Evolutionary conservation across 2,329 filamentous ascomycete species (phyloP), one percentile per base, ranked within the genome.

Genomic region (Balansia obtecta): DNA sequence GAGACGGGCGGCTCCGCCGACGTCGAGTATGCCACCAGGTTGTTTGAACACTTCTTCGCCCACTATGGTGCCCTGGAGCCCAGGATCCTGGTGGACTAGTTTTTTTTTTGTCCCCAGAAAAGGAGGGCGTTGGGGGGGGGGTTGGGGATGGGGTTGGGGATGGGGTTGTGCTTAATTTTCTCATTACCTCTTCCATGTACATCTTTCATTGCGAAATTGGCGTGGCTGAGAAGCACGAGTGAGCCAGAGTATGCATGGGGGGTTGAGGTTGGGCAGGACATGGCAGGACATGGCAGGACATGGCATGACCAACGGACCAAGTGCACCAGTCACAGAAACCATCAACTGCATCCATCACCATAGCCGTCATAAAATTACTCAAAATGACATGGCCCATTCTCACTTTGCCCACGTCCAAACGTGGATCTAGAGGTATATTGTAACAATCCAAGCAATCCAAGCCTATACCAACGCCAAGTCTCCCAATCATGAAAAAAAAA

Each of bases 1-100:
- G 93, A 97, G 75, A 95, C 88, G 42, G 86, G 87, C 22, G 93
- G 93, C 39, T 82, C 85, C 1, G 80, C 89, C 59, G 91, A 98
- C 69, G 85, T 97, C 1, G 86, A 86, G 58, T 80, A 93, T 69
- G 86, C 87, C 0, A 82, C 95, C 56, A 83, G 85, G 61, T 66
- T 98, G 49, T 97, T 98, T 67, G 82, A 85, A 56, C 81, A 84
- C 58, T 98, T 96, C 70, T 90, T 95, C 65, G 75, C 84, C 58
- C 78, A 86, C 63, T 98, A 89, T 64, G 85, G 85, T n/a, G 78
- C 80, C 56, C 65, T 96, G 59, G 88, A 95, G 71, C 74, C 79
- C 56, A 91, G 80, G 67, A 91, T 97, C 52, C 66, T 94, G 52
- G 80, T 96, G 38, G 89, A 96, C 67, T 95, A n/a, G n/a, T n/a